Conservation (phyloP, 2,329 filamentous ascomycete species). For the Teratosphaeria zuluensis region DNA sequence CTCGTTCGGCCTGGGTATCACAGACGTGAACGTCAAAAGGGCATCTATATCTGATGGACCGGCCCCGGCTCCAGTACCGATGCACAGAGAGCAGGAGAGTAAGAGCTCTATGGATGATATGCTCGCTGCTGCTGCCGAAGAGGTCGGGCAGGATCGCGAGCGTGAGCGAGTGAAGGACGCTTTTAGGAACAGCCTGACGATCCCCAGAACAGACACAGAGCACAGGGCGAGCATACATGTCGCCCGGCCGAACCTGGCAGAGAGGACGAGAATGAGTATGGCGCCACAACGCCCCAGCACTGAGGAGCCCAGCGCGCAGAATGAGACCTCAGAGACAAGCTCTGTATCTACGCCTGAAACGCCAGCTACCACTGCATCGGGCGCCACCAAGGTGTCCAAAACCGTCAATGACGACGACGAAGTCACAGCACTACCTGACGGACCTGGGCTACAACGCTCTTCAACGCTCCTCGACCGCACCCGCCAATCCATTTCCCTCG, state of each 20-base stretch:
- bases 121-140: background rate
- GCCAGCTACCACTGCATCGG: background rate
- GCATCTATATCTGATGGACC: background rate
- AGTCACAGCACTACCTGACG: background rate
- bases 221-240: background rate
- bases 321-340: background rate
- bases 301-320: background rate
- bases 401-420: background rate
- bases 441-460: background rate
- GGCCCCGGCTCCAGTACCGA: background rate
- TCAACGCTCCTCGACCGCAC: constrained; percentile 66
- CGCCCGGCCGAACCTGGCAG: constrained; percentile 33
- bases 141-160: background rate
- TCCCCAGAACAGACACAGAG: background rate
- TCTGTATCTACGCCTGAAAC: background rate
- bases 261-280: constrained; percentile 40
- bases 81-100: background rate
- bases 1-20: constrained; percentile 2
- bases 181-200: background rate
- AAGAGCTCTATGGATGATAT: background rate
- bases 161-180: background rate
- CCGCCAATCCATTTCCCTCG: constrained; percentile 65
- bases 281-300: constrained; percentile 12
- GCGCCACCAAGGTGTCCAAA: background rate
- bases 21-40: background rate